Base-by-base conservation (phyloP, 768 basidiomycete species). In the Termitomyces sp. region DNA sequence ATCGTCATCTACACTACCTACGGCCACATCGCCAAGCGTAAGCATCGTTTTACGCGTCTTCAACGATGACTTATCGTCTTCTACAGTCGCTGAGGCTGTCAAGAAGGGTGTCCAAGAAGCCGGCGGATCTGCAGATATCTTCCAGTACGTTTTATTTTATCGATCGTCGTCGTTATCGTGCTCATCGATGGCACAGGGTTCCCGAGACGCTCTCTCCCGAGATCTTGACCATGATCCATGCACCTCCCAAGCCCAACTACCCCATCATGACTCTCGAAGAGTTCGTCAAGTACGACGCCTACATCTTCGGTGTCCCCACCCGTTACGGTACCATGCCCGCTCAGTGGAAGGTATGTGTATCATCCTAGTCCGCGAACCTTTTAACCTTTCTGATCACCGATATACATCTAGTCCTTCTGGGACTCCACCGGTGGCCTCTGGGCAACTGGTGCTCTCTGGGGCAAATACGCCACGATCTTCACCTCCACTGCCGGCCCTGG, bases 241-340 rank as follows among this genome's bases (percentile, higher is more conserved):
- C 91, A 1, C 24, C 55, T 4, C 84, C 88, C 28, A 92, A 91
- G 72, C 84, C 84, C 52, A 74, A 81, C 65, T 92, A 92, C 73
- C 91, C 92, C 3, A 68, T 91, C 65, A 77, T 92, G 67, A 77
- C 74, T 2, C 80, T 87, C 28, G 73, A 76, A 1, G 76, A 71
- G 15, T 79, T 96, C 55, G 65, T 75, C 20, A 60, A 79, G 6
- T 90, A 81, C 68, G 91, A 96, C 66, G 92, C 84, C 6, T 87
- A 84, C 81, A 65, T 96, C 64, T 79, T 92, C 55, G 93, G 91
- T 62, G 78, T 92, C 60, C 88, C 89, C 56, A 90, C 90, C 32
- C 88, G 93, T 67, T 96, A 84, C 75, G 93, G 93, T 45, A 86
- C 82, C 68, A 87, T 91, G 73, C 84, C 92, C 28, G 89, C 79